Percentiles rank a stretch among this genome's conserved stretches.
Conservation (phyloP, 1,139 yeast species). For the Kluyveromyces marxianus region DNA sequence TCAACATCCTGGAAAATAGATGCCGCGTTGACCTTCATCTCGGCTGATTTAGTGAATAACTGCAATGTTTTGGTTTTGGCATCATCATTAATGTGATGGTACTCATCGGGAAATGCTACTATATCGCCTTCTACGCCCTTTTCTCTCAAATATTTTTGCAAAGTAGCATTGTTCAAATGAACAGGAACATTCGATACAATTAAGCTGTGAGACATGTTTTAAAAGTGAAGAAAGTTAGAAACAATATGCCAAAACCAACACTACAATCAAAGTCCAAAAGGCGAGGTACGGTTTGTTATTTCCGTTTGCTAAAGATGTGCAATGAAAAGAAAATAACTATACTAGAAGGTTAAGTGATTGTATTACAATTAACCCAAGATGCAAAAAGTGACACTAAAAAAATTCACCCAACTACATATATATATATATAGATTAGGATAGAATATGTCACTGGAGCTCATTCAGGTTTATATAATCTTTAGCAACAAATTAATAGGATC, state of each 20-base stretch:
- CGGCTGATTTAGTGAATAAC: slow-evolving; percentile 10
- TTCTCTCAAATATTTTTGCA: slow-evolving; percentile 44
- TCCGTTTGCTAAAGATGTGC: too few species aligned
- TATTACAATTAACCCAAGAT: too few species aligned
- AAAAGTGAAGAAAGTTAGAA: background rate
- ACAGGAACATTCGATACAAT: slow-evolving; percentile 56
- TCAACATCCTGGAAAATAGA: background rate
- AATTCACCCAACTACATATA: too few species aligned
- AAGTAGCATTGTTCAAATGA: slow-evolving; percentile 45
- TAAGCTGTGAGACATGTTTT: slow-evolving; percentile 30
- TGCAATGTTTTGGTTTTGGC: slow-evolving; percentile 16
- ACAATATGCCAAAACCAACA: background rate
- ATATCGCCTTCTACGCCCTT: slow-evolving; percentile 11
- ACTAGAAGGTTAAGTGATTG: too few species aligned
- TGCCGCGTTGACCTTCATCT: slow-evolving; percentile 5
- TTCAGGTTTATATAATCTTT: too few species aligned
- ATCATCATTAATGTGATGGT: slow-evolving; percentile 16
- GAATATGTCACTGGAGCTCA: too few species aligned
- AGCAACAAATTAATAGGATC: too few species aligned
- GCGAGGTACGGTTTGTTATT: background rate
- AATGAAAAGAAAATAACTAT: too few species aligned
- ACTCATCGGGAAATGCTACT: slow-evolving; percentile 19
- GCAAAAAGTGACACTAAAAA: too few species aligned
- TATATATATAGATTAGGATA: too few species aligned
- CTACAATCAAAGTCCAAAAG: too few species aligned